Evolutionary conservation across 495 filamentous ascomycete genomes (phyloP).

Genomic region (Penicillium macrosclerotiorum): DNA sequence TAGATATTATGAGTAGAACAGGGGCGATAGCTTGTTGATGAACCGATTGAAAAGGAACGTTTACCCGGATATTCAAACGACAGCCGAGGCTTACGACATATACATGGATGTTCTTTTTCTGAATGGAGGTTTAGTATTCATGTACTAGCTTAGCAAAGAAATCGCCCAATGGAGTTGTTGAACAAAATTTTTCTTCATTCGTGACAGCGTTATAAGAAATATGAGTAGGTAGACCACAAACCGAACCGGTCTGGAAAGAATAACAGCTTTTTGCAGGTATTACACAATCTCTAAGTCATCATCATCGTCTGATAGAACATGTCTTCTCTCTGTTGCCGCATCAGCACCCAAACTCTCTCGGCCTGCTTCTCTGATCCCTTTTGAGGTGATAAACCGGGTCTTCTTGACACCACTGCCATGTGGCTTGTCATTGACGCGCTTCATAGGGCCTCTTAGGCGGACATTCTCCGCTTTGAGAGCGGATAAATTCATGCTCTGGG

Average conservation of each 20-base stretch:
- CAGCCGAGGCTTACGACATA: too few species aligned
- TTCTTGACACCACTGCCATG: slow-evolving; percentile 59
- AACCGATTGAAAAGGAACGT: too few species aligned
- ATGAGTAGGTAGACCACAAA: background rate
- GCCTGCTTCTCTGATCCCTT: slow-evolving; percentile 73
- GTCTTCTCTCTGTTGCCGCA: slow-evolving; percentile 23
- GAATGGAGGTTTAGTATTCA: too few species aligned
- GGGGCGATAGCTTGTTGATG: too few species aligned
- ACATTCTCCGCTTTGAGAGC: slow-evolving; percentile 46
- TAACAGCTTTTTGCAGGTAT: slow-evolving; percentile 1
- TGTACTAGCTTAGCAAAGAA: slow-evolving; percentile 9
- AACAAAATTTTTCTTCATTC: slow-evolving; percentile 14
- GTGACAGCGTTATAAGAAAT: slow-evolving; percentile 14
- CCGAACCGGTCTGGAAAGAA: background rate
- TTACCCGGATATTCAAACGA: too few species aligned
- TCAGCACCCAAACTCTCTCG: slow-evolving; percentile 67
- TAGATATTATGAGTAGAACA: too few species aligned
- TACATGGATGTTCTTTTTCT: too few species aligned
- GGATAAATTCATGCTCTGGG: slow-evolving; percentile 25
- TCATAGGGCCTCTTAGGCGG: slow-evolving; percentile 70
- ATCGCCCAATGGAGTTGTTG: slow-evolving; percentile 14
- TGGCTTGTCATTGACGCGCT: slow-evolving; percentile 43
- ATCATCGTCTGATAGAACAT: slow-evolving; percentile 36
- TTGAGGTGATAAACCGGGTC: slow-evolving; percentile 76
- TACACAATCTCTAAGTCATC: slow-evolving; percentile 56